These are phyloP conservation scores for Tanacetum coccineum DNA, from an alignment of 129 eudicot species.

Conservation along the genomic window DNA sequence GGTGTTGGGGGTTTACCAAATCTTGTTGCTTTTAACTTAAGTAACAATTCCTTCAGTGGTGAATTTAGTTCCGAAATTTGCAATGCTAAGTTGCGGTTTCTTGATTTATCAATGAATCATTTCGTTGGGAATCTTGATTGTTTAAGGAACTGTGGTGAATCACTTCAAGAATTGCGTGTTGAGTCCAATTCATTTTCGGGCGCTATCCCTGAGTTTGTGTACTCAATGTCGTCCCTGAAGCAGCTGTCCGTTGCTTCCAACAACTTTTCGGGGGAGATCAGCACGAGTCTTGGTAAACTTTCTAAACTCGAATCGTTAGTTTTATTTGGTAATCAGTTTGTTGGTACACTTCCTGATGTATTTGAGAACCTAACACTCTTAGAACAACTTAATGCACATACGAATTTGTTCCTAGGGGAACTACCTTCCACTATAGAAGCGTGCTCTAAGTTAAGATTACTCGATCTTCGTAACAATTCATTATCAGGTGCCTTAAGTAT, in stretches of 20 bases:
- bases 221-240: conserved; percentile 53
- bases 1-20: conserved; percentile 58
- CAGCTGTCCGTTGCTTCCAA: conserved; percentile 62
- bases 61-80: conserved; percentile 42
- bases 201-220: conserved; percentile 57
- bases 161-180: conserved; percentile 55
- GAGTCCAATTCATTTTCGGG: conserved; percentile 66
- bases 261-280: conserved; percentile 66
- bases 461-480: conserved; percentile 90
- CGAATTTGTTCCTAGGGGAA: conserved; percentile 70
- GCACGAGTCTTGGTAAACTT: conserved; percentile 70
- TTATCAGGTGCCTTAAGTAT: conserved; percentile 51
- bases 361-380: conserved; percentile 54
- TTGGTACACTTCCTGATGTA: conserved; percentile 76
- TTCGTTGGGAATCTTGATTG: conserved; percentile 63
- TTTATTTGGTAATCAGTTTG: conserved; percentile 49
- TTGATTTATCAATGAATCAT: conserved; percentile 72
- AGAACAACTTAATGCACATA: conserved; percentile 51
- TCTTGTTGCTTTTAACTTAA: conserved; percentile 60
- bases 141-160: conserved; percentile 47
- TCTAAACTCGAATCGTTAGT: conserved; percentile 50
- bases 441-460: conserved; percentile 48
- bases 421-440: conserved; percentile 68
- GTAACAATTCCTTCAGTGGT: conserved; percentile 71
- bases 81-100: conserved; percentile 46